These are phyloP conservation scores for Boletus tomentosulus DNA, from an alignment of 768 basidiomycete species.

Conservation along the genomic window DNA sequence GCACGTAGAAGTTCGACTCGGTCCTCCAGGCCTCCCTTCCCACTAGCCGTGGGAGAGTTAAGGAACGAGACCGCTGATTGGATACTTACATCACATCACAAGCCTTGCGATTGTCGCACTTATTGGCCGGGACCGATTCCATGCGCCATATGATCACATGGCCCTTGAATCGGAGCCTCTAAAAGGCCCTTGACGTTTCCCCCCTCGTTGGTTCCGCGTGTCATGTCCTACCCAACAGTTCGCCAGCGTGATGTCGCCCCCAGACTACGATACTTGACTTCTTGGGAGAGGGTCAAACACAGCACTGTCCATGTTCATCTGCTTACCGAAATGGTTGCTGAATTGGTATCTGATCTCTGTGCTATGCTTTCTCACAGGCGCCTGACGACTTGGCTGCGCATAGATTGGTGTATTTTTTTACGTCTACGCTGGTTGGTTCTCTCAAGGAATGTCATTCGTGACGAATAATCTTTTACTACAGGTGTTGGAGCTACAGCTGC, in stretches of 20 bases:
- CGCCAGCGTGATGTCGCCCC: conserved; percentile 41
- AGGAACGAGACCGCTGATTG: too few species aligned
- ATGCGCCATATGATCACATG: neutral
- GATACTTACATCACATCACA: too few species aligned
- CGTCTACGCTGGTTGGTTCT: conserved; percentile 43
- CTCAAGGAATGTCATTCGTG: neutral
- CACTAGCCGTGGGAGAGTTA: too few species aligned
- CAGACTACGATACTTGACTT: conserved; percentile 36
- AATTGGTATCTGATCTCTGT: conserved; percentile 39
- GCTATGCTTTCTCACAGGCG: neutral
- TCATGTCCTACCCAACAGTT: conserved; percentile 28
- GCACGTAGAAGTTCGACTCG: neutral
- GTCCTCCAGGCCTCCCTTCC: too few species aligned
- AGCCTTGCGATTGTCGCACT: too few species aligned
- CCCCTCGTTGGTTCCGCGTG: neutral
- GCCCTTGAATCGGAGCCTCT: neutral
- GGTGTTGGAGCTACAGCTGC: conserved; percentile 54
- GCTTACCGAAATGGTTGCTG: conserved; percentile 57
- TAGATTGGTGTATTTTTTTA: conserved; percentile 66
- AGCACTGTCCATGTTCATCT: conserved; percentile 40
- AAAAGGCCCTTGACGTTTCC: neutral
- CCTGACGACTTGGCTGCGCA: conserved; percentile 4
- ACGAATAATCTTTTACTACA: conserved; percentile 11
- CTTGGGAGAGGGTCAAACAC: conserved; percentile 50
- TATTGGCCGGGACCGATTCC: neutral